Evolutionary conservation across 2,329 filamentous ascomycete species (phyloP), one percentile per base, ranked within the genome.

Genomic region (Colletotrichum noveboracense): DNA sequence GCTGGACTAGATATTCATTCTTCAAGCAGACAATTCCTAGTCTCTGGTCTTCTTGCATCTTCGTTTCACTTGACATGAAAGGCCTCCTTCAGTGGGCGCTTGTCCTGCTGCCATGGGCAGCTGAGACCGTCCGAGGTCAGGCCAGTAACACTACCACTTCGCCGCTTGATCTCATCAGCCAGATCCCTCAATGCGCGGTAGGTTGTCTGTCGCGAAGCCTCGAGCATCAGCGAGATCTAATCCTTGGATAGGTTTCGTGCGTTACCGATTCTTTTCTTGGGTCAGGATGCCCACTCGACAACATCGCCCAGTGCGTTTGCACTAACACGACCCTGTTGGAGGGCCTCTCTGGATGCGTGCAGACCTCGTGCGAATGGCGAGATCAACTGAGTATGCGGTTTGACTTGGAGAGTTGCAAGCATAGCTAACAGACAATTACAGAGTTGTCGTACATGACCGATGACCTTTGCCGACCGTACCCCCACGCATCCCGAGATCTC

Each of bases 241-340:
- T 16, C 9, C 5, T 2, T 9, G 6, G 2, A 4, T 6, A 75
- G 73, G 14, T 65, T 2, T 52, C 73, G 8, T 75, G 73, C 24
- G 34, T 73, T 2, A 65, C 64, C 12, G 56, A 14, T 13, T 18
- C 58, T 3, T 69, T 75, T 18, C 28, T 48, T 3, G 10, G 3
- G n/a, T 64, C 73, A 18, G 64, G 64, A 26, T 73, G 70, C 16
- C 18, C 32, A 9, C 12, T 69, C 14, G 71, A 75, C 26, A 43
- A 43, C 30, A 60, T 76, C 28, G 66, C 67, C 5, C 38, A 62
- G 3, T 75, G 71, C 13, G 21, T 75, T 12, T 76, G 71, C 62
- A 76, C 71, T 28, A 76, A 75, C 24, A 26, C 71, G 28, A 71
- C 75, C 1, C 64, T 76, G 12, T 28, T 76, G 6, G 16, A 67